Conservation (phyloP, 2,329 filamentous ascomycete genomes). For the Fusarium xylarioides region DNA sequence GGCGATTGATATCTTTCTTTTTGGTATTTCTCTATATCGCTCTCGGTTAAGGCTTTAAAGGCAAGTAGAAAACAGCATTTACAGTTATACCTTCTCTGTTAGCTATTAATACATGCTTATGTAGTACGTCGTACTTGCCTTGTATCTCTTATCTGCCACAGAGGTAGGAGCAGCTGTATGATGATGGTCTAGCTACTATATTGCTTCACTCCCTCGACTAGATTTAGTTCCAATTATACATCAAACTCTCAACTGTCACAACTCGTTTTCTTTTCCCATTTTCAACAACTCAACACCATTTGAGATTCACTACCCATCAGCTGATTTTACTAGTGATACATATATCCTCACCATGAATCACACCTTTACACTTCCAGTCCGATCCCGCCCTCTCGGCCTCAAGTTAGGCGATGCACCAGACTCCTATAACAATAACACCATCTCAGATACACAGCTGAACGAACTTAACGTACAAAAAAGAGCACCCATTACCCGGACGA, state of each 20-base stretch:
- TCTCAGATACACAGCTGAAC: not conserved
- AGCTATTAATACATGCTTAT: not conserved
- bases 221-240: not conserved
- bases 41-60: not conserved
- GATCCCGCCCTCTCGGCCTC: not conserved
- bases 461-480: constrained; percentile 6
- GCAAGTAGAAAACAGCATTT: not conserved
- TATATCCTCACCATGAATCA: constrained; percentile 30
- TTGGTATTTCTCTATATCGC: not conserved
- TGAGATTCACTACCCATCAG: not conserved
- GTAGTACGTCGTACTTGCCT: not conserved
- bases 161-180: not conserved
- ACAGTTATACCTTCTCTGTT: not conserved
- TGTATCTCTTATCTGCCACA: not conserved
- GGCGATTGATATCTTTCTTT: not conserved
- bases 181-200: not conserved
- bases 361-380: constrained; percentile 25
- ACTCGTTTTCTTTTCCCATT: not conserved
- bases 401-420: not conserved
- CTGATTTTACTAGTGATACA: not conserved
- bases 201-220: not conserved
- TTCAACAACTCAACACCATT: not conserved
- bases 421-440: not conserved
- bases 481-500: not conserved
- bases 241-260: not conserved